Percentiles rank a stretch among this genome's conserved stretches.
These are phyloP conservation scores for Alnus glutinosa DNA, from an alignment of 306 rosid species.

Conservation along the genomic window DNA sequence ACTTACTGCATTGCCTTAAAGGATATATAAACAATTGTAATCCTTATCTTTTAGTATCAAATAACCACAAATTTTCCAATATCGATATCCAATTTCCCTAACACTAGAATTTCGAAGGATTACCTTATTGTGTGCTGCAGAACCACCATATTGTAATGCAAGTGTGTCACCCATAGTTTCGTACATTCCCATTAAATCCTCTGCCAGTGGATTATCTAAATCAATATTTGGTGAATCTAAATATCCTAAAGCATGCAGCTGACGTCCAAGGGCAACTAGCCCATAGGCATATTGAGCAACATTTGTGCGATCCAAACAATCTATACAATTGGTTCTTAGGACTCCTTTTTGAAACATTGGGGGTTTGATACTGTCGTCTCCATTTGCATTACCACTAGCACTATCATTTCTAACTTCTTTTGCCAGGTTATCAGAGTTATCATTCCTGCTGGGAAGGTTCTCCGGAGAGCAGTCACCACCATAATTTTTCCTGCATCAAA, in stretches of 20 bases:
- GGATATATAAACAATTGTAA: neutral
- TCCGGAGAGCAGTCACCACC: constrained; percentile 37
- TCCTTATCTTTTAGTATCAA: neutral
- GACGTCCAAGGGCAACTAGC: constrained; percentile 75
- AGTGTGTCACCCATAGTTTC: constrained; percentile 95
- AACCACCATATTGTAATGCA: constrained; percentile 93
- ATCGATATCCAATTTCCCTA: neutral
- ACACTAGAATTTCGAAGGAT: constrained; percentile 19
- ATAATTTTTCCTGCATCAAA: constrained; percentile 52
- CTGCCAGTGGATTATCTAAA: constrained; percentile 77
- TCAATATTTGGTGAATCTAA: constrained; percentile 55
- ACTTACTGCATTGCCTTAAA: neutral
- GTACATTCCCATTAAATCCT: constrained; percentile 71
- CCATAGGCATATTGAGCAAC: constrained; percentile 96
- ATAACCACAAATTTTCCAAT: neutral
- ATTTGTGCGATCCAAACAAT: constrained; percentile 96
- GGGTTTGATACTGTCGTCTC: constrained; percentile 36
- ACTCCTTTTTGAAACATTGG: constrained; percentile 74
- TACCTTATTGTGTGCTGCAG: constrained; percentile 99
- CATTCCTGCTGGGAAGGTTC: constrained; percentile 42
- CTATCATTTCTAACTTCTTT: constrained; percentile 34
- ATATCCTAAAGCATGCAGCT: constrained; percentile 64
- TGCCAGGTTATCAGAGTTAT: constrained; percentile 44
- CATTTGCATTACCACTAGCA: constrained; percentile 30
- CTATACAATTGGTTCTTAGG: constrained; percentile 93